A percentile compares a stretch with the other conserved stretches of the same genome.
phyloP scores from a whole-genome alignment of 495 filamentous ascomycete species.

The Tuber magnatum region DNA sequence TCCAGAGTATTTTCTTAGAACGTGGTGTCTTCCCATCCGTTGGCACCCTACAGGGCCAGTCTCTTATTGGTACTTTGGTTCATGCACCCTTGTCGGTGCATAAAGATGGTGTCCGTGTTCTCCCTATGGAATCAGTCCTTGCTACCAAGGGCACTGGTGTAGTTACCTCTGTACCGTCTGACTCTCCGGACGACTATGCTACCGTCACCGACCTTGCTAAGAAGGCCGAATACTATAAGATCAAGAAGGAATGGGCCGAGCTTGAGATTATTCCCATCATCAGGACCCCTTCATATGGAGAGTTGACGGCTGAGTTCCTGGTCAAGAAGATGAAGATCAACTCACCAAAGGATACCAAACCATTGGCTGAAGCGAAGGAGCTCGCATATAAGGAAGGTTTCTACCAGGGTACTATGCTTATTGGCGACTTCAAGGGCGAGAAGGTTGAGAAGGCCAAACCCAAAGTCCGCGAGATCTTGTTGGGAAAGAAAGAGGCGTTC shows the following conservation, averaged over 20 bases:
- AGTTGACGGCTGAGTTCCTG: conserved; percentile 71
- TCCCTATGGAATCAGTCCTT: conserved; percentile 91
- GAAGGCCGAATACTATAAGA: conserved; percentile 95
- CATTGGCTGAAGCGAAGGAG: conserved; percentile 88
- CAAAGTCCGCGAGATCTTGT: conserved; percentile 70
- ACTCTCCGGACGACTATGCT: conserved; percentile 92
- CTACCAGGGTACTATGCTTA: conserved; percentile 87
- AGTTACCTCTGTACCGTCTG: conserved; percentile 88
- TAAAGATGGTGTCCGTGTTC: conserved; percentile 69
- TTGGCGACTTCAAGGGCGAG: conserved; percentile 82
- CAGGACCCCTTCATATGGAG: conserved; percentile 78
- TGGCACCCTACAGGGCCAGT: conserved; percentile 64
- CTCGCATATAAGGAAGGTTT: conserved; percentile 95
- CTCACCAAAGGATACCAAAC: conserved; percentile 86
- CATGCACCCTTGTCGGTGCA: conserved; percentile 87
- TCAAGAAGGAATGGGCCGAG: conserved; percentile 94
- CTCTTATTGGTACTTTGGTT: conserved; percentile 75
- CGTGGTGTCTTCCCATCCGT: conserved; percentile 69
- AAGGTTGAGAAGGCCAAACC: conserved; percentile 78
- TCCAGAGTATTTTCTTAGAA: conserved; percentile 74
- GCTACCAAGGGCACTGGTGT: conserved; percentile 92
- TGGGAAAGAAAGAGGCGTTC: conserved; percentile 75
- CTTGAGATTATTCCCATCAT: conserved; percentile 83
- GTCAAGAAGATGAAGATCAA: conserved; percentile 93
- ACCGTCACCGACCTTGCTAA: conserved; percentile 81